Percentiles rank a stretch among this genome's conserved stretches.
phyloP scores from a whole-genome alignment of 805 yeast species.

The Cyberlindnera americana region DNA sequence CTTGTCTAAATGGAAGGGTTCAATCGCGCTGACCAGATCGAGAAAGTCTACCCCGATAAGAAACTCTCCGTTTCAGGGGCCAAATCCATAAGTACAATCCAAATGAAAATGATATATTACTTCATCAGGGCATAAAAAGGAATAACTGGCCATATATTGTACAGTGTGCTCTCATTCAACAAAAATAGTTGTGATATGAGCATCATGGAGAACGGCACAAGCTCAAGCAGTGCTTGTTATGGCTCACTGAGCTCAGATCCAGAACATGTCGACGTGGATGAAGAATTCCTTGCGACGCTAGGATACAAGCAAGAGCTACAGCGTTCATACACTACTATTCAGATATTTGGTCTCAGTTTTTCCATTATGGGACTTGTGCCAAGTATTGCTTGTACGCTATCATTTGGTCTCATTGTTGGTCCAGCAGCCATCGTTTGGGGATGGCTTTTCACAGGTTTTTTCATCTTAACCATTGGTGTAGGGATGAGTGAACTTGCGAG shows the following conservation, averaged over 20 bases:
- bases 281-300: conserved; percentile 30
- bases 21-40: conserved; percentile 7
- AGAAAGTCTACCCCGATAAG: conserved; percentile 6
- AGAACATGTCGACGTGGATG: conserved; percentile 11
- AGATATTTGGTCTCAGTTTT: conserved; percentile 65
- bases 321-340: conserved; percentile 53
- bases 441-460: conserved; percentile 55
- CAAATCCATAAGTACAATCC: too few species aligned
- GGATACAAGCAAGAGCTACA: conserved; percentile 66
- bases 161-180: too few species aligned
- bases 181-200: neutral
- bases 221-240: conserved; percentile 2
- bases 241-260: neutral
- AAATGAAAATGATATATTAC: too few species aligned
- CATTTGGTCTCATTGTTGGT: conserved; percentile 51
- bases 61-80: too few species aligned
- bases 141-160: too few species aligned
- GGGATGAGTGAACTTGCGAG: conserved; percentile 61
- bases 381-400: conserved; percentile 49
- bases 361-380: conserved; percentile 65
- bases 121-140: too few species aligned
- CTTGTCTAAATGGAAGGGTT: neutral
- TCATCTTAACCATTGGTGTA: conserved; percentile 50
- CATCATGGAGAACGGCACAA: conserved; percentile 1
- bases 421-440: conserved; percentile 63